These are phyloP conservation scores for Coleophoma eucalyptorum DNA, from an alignment of 2,329 filamentous ascomycete species.

Conservation along the genomic window DNA sequence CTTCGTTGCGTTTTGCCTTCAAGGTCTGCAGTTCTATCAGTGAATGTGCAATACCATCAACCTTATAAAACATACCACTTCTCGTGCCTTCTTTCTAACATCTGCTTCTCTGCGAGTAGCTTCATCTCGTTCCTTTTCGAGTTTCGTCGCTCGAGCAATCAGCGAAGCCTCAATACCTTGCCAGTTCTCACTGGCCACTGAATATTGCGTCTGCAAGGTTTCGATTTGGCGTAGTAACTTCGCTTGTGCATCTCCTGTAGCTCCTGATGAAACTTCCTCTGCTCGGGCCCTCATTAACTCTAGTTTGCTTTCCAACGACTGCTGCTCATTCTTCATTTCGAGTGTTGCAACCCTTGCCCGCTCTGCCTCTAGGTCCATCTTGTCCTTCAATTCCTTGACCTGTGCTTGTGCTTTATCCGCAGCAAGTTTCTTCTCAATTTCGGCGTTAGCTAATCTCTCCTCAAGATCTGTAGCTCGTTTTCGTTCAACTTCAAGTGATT, in stretches of 20 bases:
- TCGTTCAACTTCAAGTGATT: constrained; percentile 65
- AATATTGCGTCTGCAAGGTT: constrained; percentile 91
- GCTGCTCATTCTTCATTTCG: constrained; percentile 74
- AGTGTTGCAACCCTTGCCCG: constrained; percentile 64
- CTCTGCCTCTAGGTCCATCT: constrained; percentile 69
- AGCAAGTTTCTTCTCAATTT: constrained; percentile 73
- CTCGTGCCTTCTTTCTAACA: constrained; percentile 82
- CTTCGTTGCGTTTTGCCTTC: constrained; percentile 60
- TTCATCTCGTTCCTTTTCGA: constrained; percentile 93
- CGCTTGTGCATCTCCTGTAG: constrained; percentile 76
- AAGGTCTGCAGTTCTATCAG: constrained; percentile 49
- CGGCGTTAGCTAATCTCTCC: constrained; percentile 58
- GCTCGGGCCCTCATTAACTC: constrained; percentile 81
- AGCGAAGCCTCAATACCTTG: constrained; percentile 90
- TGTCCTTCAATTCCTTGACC: constrained; percentile 68
- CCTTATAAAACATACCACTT: constrained; percentile 57
- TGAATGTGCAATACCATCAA: not conserved
- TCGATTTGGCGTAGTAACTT: constrained; percentile 93
- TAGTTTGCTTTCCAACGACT: constrained; percentile 81
- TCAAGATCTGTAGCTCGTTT: constrained; percentile 50
- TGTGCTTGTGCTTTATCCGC: constrained; percentile 68
- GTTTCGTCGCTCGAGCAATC: constrained; percentile 66
- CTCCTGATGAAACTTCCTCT: constrained; percentile 84
- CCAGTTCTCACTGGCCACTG: constrained; percentile 94
- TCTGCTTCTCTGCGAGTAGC: constrained; percentile 79